phyloP scores from a whole-genome alignment of 768 basidiomycete genomes.

The Suillus lakei region DNA sequence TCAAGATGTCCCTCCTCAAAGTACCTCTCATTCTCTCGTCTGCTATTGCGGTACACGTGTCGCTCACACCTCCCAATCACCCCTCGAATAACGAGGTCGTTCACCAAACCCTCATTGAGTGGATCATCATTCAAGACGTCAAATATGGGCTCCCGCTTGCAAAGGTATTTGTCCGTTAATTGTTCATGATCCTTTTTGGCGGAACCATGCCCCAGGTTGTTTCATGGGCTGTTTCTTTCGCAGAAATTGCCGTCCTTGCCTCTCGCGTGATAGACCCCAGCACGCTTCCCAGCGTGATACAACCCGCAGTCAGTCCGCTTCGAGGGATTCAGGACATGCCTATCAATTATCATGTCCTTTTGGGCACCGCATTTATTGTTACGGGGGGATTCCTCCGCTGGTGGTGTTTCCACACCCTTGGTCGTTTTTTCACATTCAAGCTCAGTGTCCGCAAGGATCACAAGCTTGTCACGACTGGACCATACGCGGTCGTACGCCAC shows the following conservation, averaged over 20 bases:
- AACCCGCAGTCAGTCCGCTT: background rate
- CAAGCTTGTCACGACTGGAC: slow-evolving; percentile 44
- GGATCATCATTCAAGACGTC: background rate
- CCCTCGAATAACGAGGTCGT: slow-evolving; percentile 41
- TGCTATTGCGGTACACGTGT: slow-evolving; percentile 44
- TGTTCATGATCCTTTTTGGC: background rate
- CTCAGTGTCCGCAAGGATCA: slow-evolving; percentile 46
- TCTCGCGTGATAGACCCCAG: background rate
- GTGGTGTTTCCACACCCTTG: slow-evolving; percentile 38
- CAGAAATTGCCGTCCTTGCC: slow-evolving; percentile 9
- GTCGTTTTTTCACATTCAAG: slow-evolving; percentile 49
- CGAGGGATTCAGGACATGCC: background rate
- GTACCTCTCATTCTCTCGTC: slow-evolving; percentile 47
- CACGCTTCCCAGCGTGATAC: background rate
- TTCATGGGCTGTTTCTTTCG: background rate
- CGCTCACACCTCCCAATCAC: slow-evolving; percentile 51
- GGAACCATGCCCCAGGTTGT: background rate
- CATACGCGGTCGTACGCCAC: slow-evolving; percentile 49
- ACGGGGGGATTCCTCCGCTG: slow-evolving; percentile 27
- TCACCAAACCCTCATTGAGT: background rate
- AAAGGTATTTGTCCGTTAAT: background rate
- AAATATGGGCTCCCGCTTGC: background rate
- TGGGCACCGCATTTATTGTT: slow-evolving; percentile 12
- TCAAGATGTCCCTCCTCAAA: slow-evolving; percentile 38
- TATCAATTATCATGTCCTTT: background rate